These are phyloP conservation scores for Aspergillus intermedius DNA, from an alignment of 2,329 filamentous ascomycete species.

Conservation along the genomic window DNA sequence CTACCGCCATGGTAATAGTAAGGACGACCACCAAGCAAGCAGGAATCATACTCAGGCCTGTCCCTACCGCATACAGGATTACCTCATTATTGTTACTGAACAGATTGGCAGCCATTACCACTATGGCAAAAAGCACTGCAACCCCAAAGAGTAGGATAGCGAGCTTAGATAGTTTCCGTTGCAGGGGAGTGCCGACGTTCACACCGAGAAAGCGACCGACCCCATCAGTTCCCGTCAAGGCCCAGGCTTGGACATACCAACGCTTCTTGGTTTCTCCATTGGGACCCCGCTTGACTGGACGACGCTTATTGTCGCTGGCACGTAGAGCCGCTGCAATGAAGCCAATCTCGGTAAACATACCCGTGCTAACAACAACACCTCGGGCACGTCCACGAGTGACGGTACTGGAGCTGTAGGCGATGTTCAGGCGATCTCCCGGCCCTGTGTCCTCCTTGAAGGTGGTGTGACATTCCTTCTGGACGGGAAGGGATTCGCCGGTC, in stretches of 20 bases:
- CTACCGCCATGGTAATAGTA: constrained; percentile 61
- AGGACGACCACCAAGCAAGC: constrained; percentile 59
- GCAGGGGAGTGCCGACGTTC: constrained; percentile 62
- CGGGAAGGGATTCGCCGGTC: constrained; percentile 57
- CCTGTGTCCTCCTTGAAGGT: constrained; percentile 48
- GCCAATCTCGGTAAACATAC: constrained; percentile 59
- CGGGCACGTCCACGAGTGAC: constrained; percentile 56
- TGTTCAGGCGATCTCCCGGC: constrained; percentile 55
- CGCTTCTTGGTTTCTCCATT: constrained; percentile 47
- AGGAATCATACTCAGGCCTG: constrained; percentile 56
- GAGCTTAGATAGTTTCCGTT: constrained; percentile 61
- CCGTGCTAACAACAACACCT: constrained; percentile 55
- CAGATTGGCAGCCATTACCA: constrained; percentile 60
- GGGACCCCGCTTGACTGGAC: constrained; percentile 47
- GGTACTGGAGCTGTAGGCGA: constrained; percentile 57
- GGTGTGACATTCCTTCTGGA: constrained; percentile 45
- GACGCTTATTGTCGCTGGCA: constrained; percentile 48
- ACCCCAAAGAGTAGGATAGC: constrained; percentile 61
- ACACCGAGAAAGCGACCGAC: constrained; percentile 60
- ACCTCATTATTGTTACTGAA: constrained; percentile 53
- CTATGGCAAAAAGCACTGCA: constrained; percentile 62
- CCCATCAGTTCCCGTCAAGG: constrained; percentile 51
- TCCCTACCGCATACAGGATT: constrained; percentile 59
- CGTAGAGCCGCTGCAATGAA: constrained; percentile 60
- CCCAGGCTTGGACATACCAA: constrained; percentile 47